Percentiles rank a stretch among this genome's conserved stretches.
Conservation (phyloP, 2,329 filamentous ascomycete species). For the Colletotrichum lindemuthianum region DNA sequence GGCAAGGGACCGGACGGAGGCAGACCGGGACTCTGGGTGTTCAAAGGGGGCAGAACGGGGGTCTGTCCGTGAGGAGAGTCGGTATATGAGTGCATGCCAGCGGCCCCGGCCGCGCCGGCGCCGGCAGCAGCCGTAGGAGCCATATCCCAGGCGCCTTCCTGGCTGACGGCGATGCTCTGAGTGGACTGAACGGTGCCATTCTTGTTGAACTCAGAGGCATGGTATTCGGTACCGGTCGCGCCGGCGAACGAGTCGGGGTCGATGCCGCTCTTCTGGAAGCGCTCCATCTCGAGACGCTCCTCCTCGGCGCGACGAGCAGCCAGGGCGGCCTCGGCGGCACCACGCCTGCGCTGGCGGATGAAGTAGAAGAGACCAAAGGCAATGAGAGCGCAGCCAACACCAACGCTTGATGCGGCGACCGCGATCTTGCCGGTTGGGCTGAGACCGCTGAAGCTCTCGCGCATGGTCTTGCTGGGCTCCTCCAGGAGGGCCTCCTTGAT, state of each 20-base stretch:
- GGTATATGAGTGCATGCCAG: conserved; percentile 29
- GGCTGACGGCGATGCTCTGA: conserved; percentile 46
- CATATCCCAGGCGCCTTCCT: conserved; percentile 40
- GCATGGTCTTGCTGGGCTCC: conserved; percentile 53
- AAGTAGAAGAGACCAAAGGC: conserved; percentile 61
- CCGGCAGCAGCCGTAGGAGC: conserved; percentile 36
- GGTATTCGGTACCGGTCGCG: conserved; percentile 49
- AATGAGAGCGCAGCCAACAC: conserved; percentile 54
- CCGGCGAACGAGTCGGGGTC: conserved; percentile 58
- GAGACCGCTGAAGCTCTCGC: conserved; percentile 65
- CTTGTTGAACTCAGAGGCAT: conserved; percentile 44
- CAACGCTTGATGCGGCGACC: conserved; percentile 61
- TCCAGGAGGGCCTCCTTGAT: conserved; percentile 56
- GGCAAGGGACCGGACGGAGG: conserved; percentile 34
- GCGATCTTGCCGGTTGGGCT: conserved; percentile 60
- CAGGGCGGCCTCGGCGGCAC: conserved; percentile 60
- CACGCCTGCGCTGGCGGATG: conserved; percentile 63
- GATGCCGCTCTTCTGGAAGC: conserved; percentile 58
- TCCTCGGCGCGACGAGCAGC: conserved; percentile 55
- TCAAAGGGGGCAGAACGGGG: conserved; percentile 25
- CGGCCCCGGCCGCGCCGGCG: conserved; percentile 32
- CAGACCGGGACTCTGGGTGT: conserved; percentile 33
- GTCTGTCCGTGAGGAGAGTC: conserved; percentile 16
- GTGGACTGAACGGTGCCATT: conserved; percentile 42
- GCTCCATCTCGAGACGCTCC: conserved; percentile 62